These are phyloP conservation scores for Apiotrichum laibachii DNA, from an alignment of 1,284 basidiomycete species.

Conservation along the genomic window DNA sequence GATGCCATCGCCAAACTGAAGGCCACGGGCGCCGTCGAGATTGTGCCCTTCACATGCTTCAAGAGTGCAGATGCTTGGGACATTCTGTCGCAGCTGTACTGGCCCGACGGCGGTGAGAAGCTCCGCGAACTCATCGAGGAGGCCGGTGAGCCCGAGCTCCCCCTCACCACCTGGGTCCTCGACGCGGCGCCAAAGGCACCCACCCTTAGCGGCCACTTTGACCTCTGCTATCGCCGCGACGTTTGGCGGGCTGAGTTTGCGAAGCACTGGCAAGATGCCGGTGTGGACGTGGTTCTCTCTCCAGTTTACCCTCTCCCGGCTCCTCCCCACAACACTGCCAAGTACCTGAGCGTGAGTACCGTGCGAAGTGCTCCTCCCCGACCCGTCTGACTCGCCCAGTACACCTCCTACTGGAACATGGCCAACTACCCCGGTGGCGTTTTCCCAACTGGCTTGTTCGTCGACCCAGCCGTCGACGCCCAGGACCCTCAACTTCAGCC, in stretches of 20 bases:
- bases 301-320: conserved; percentile 38
- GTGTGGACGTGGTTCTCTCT: conserved; percentile 10
- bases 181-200: conserved; percentile 10
- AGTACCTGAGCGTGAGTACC: conserved; percentile 56
- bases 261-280: conserved; percentile 21
- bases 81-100: conserved; percentile 38
- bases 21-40: conserved; percentile 23
- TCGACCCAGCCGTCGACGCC: conserved; percentile 8
- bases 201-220: no score
- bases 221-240: background rate
- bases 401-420: conserved; percentile 19
- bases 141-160: conserved; percentile 34
- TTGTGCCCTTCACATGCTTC: conserved; percentile 28
- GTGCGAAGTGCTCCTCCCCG: background rate
- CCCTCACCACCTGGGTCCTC: conserved; percentile 2
- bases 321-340: conserved; percentile 36
- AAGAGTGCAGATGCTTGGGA: conserved; percentile 27
- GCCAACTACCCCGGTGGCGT: conserved; percentile 66
- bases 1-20: conserved; percentile 30
- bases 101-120: conserved; percentile 38
- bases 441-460: conserved; percentile 60
- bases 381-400: background rate
- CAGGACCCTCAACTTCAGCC: background rate
- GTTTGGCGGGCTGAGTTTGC: conserved; percentile 14
- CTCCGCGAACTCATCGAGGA: conserved; percentile 19